Percentiles rank a stretch among this genome's conserved stretches.
Conservation (phyloP, 148 eudicot genomes). For the Amaranthus cruentus region DNA sequence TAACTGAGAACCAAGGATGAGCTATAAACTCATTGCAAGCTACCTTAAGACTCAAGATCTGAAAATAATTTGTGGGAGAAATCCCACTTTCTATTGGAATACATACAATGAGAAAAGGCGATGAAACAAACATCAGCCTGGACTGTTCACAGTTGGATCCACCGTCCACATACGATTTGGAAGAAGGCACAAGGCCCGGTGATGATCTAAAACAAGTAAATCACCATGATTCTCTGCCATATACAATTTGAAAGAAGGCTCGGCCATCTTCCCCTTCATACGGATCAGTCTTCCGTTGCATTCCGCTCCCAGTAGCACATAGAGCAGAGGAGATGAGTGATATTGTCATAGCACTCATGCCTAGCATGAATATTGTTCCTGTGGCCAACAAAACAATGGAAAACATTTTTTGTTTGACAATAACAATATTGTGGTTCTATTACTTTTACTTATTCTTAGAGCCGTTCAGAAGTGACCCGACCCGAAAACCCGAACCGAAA, state of each 20-base stretch:
- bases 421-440: not conserved
- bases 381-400: constrained; percentile 19
- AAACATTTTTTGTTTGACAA: constrained; percentile 14
- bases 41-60: not conserved
- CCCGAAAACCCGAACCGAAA: too few relatives aligned
- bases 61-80: not conserved
- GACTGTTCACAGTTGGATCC: constrained; percentile 9
- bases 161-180: not conserved
- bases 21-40: not conserved
- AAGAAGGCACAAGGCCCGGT: not conserved
- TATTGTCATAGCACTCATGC: constrained; percentile 29
- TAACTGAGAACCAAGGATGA: not conserved
- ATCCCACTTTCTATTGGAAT: constrained; percentile 4
- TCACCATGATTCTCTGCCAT: constrained; percentile 18
- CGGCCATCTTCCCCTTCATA: constrained; percentile 30
- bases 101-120: not conserved
- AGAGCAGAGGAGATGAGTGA: constrained; percentile 20
- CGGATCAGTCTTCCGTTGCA: constrained; percentile 13
- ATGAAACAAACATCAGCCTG: constrained; percentile 12
- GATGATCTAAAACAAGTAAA: not conserved
- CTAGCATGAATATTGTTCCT: constrained; percentile 21
- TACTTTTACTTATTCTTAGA: not conserved
- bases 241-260: constrained; percentile 25
- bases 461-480: too few relatives aligned
- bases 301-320: constrained; percentile 13